Percentiles rank a stretch among this genome's conserved stretches.
phyloP scores from a whole-genome alignment of 2,329 filamentous ascomycete genomes.

The Tolypocladium album region DNA sequence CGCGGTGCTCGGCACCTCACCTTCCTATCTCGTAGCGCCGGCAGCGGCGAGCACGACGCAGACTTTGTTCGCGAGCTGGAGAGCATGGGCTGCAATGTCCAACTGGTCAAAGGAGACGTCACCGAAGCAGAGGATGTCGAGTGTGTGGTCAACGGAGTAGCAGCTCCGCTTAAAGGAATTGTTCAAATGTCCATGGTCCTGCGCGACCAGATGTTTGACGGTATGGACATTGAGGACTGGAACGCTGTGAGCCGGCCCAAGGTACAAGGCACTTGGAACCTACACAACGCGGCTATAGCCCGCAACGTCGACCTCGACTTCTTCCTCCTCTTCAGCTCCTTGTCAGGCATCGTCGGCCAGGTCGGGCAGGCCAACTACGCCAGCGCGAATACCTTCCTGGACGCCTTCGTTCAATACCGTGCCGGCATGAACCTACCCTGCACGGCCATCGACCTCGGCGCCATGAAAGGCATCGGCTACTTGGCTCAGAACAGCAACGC shows the following conservation, averaged over 20 bases:
- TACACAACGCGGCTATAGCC: constrained; percentile 11
- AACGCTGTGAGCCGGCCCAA: constrained; percentile 15
- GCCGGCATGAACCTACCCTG: constrained; percentile 2
- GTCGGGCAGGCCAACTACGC: constrained; percentile 29
- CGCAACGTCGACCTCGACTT: constrained; percentile 18
- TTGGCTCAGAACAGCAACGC: constrained; percentile 6
- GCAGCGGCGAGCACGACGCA: neutral
- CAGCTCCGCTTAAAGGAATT: constrained; percentile 12
- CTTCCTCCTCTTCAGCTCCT: constrained; percentile 24
- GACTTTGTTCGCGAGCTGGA: constrained; percentile 3
- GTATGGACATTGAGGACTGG: constrained; percentile 16
- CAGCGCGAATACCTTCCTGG: constrained; percentile 26
- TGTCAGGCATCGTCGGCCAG: constrained; percentile 21
- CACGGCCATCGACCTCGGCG: constrained; percentile 23
- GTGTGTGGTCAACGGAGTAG: neutral
- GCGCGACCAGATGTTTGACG: constrained; percentile 6
- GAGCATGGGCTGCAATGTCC: neutral
- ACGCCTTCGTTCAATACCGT: constrained; percentile 24
- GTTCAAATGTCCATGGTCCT: constrained; percentile 24
- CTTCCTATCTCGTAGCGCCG: constrained; percentile 6
- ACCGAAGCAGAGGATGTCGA: no score
- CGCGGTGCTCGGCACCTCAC: constrained; percentile 15
- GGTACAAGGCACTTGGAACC: constrained; percentile 22
- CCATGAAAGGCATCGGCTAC: constrained; percentile 24
- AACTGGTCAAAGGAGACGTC: constrained; percentile 7